These are phyloP conservation scores for Balamuthia mandrillaris DNA, from an alignment of 208 protist species.

Conservation along the genomic window DNA sequence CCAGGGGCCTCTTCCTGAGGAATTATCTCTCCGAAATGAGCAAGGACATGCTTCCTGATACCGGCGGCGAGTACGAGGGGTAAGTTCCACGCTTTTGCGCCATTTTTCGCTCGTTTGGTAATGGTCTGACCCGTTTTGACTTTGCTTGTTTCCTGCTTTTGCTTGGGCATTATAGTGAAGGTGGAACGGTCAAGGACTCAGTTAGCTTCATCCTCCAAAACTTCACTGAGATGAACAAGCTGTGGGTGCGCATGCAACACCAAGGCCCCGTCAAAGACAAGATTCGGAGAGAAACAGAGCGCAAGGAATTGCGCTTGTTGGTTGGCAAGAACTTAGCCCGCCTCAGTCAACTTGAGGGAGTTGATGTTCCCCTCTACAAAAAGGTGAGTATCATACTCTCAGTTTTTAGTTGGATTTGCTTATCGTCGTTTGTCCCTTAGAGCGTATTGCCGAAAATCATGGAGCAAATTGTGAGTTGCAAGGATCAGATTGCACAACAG, in stretches of 20 bases:
- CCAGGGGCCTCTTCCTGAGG: constrained; percentile 95
- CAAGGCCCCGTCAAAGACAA: constrained; percentile 67
- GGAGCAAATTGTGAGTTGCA: constrained; percentile 86
- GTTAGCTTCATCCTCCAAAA: constrained; percentile 93
- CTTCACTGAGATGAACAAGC: constrained; percentile 97
- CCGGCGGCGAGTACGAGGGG: constrained; percentile 49
- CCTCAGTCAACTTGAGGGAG: constrained; percentile 90
- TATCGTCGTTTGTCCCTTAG: background rate
- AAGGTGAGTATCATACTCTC: constrained; percentile 37
- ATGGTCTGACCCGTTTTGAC: background rate
- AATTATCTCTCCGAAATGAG: constrained; percentile 92
- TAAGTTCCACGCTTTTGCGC: background rate
- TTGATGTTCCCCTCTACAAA: constrained; percentile 85
- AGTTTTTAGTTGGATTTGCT: constrained; percentile 25
- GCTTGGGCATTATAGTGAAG: constrained; percentile 19
- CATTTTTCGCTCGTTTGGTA: background rate
- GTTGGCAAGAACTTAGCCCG: constrained; percentile 95
- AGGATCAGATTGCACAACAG: constrained; percentile 94
- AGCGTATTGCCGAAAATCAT: constrained; percentile 83
- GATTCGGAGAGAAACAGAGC: constrained; percentile 82
- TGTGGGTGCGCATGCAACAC: constrained; percentile 97
- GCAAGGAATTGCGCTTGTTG: constrained; percentile 90
- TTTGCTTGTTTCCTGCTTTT: background rate
- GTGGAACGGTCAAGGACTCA: constrained; percentile 83
- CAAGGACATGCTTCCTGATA: constrained; percentile 94